Percentiles rank a stretch among this genome's conserved stretches.
Conservation (phyloP, 108 stramenopile genomes). For the Schizochytrium sp. region DNA sequence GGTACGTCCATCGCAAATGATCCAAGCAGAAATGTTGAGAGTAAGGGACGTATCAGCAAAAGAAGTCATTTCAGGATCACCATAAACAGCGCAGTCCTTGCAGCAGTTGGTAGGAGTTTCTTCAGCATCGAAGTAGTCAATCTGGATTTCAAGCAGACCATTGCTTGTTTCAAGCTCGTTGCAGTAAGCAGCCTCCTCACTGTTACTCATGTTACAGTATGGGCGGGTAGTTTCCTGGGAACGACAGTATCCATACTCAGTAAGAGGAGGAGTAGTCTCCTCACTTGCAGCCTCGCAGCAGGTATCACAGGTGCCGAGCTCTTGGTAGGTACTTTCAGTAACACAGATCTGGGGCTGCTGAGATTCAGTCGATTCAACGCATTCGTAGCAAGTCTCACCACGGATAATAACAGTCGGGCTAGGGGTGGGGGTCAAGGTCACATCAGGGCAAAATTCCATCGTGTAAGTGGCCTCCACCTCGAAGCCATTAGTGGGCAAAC, state of each 20-base stretch:
- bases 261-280: no score
- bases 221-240: constrained; percentile 13
- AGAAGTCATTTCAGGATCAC: constrained; percentile 18
- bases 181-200: background rate
- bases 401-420: background rate
- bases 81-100: constrained; percentile 8
- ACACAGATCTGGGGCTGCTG: background rate
- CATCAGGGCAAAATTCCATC: background rate
- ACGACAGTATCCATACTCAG: constrained; percentile 1
- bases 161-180: background rate
- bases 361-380: background rate
- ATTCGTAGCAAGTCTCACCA: background rate
- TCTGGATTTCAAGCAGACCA: background rate
- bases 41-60: background rate
- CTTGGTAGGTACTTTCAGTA: background rate
- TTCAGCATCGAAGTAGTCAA: background rate
- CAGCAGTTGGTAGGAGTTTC: background rate
- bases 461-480: background rate
- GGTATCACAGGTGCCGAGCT: constrained; percentile 12
- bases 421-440: background rate
- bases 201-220: background rate
- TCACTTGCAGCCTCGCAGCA: background rate
- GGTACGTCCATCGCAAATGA: background rate
- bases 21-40: background rate
- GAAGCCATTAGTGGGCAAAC: background rate